A percentile compares a stretch with the other conserved stretches of the same genome.
These are phyloP conservation scores for Vaccinium vitisidaea DNA, from an alignment of 148 eudicot species.

Conservation along the genomic window DNA sequence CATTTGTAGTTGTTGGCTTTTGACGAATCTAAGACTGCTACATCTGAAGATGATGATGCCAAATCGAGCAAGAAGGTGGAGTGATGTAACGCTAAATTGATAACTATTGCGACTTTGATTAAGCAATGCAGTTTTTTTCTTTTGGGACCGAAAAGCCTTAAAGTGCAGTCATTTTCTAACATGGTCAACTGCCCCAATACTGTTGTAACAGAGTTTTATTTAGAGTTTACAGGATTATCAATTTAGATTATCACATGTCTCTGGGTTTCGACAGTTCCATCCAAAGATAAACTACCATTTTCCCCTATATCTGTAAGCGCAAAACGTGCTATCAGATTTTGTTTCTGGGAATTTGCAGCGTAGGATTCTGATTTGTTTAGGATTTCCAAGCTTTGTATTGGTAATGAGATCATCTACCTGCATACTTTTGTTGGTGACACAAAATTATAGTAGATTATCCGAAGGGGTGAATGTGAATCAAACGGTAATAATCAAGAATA, in stretches of 20 bases:
- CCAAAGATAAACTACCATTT: not conserved
- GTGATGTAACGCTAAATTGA: conserved; percentile 19
- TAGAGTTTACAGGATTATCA: not conserved
- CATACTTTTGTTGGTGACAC: not conserved
- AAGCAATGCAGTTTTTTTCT: not conserved
- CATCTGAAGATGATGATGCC: conserved; percentile 35
- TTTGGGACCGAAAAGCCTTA: not conserved
- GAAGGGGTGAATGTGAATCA: too few species aligned
- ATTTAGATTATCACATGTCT: not conserved
- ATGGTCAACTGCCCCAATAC: not conserved
- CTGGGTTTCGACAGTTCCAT: not conserved
- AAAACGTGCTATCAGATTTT: not conserved
- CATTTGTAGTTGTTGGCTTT: conserved; percentile 77
- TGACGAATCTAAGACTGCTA: conserved; percentile 66
- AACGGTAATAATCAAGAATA: too few species aligned
- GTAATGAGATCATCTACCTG: not conserved
- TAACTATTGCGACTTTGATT: not conserved
- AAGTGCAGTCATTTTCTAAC: conserved; percentile 5
- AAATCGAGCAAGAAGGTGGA: conserved; percentile 64
- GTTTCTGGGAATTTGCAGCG: not conserved
- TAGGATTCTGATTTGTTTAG: not conserved
- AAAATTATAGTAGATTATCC: not conserved
- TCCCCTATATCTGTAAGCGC: not conserved
- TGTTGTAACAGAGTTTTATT: conserved; percentile 17
- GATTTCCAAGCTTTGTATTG: not conserved